Percentiles rank a stretch among this genome's conserved stretches.
Evolutionary conservation across 192 early-diverging fungal genomes (phyloP).

Genomic region (Backusella australiensis): DNA sequence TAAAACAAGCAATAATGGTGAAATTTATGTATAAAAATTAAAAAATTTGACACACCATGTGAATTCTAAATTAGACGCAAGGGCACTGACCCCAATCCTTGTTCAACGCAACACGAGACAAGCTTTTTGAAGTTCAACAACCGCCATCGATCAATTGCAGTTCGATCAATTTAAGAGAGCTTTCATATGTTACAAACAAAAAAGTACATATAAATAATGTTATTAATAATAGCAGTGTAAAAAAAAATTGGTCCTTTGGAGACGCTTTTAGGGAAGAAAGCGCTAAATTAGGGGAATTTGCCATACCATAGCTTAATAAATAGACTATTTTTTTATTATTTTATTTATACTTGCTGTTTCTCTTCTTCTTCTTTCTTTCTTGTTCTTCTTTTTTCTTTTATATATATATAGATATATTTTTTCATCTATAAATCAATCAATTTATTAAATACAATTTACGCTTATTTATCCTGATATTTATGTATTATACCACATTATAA

Average conservation of each 20-base stretch:
- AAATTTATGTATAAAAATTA: background rate
- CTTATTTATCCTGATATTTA: constrained; percentile 14
- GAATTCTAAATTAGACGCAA: background rate
- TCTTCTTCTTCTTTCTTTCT: background rate
- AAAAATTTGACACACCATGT: constrained; percentile 3
- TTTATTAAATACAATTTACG: background rate
- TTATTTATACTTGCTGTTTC: background rate
- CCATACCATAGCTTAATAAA: background rate
- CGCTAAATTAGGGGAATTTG: background rate
- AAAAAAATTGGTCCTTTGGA: background rate
- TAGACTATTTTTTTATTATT: background rate
- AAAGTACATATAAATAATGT: background rate
- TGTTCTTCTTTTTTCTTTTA: background rate
- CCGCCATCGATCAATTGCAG: constrained; percentile 14
- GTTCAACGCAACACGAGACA: constrained; percentile 2
- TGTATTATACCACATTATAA: background rate
- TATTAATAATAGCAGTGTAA: background rate
- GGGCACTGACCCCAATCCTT: constrained; percentile 3
- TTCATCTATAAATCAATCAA: background rate
- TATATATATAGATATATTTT: no score
- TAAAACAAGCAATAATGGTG: background rate
- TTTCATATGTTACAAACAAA: constrained; percentile 6
- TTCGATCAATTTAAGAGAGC: constrained; percentile 13
- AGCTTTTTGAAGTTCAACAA: background rate
- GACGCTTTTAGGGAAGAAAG: background rate